Percentiles rank a stretch among this genome's conserved stretches.
phyloP scores from a whole-genome alignment of 768 basidiomycete genomes.

The Myochromella boudieri region DNA sequence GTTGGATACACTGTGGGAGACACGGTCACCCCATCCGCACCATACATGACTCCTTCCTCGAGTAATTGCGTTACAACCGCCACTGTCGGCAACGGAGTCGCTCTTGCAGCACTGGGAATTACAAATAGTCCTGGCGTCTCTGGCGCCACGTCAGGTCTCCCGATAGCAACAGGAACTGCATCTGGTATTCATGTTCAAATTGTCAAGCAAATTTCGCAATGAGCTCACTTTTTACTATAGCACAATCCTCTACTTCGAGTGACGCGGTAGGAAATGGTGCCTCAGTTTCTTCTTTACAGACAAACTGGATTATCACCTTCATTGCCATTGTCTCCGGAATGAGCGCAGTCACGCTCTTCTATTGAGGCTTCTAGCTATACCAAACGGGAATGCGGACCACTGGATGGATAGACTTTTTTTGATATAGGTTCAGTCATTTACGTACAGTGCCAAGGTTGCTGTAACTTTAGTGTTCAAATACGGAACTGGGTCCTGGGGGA shows the following conservation, averaged over 20 bases:
- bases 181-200: conserved; percentile 7
- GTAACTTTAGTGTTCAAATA: no score
- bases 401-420: no score
- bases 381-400: no score
- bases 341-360: conserved; percentile 23
- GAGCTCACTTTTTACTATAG: conserved; percentile 1
- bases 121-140: conserved; percentile 15
- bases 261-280: conserved; percentile 1
- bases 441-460: no score
- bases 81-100: conserved; percentile 39
- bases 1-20: conserved; percentile 40
- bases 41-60: conserved; percentile 35
- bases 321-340: conserved; percentile 21
- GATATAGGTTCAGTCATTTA: no score
- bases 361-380: no score
- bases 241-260: no score
- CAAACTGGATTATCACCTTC: conserved; percentile 18
- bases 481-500: no score
- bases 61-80: conserved; percentile 37
- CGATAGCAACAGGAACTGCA: conserved; percentile 16
- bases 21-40: conserved; percentile 33
- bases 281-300: conserved; percentile 9
- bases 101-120: conserved; percentile 26
- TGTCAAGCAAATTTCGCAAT: neutral
- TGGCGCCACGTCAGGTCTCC: conserved; percentile 10